phyloP scores from a whole-genome alignment of 352 stramenopile species.

The Blastocystis sp. region DNA sequence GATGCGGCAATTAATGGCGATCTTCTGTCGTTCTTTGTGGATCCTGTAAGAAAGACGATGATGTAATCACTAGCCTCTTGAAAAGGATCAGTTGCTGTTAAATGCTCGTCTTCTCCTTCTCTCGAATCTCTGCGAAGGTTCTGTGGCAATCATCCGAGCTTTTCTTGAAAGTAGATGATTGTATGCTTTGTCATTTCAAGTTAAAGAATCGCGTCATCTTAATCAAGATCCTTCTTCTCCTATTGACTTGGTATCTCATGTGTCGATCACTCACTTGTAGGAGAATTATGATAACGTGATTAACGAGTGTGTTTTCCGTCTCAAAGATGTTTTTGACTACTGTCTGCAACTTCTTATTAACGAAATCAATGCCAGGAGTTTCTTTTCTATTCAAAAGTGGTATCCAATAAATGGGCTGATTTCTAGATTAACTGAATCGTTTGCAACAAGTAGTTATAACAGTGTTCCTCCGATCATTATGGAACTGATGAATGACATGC shows the following conservation, averaged over 20 bases:
- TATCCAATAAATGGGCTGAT: not conserved
- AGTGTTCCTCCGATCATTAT: slow-evolving; percentile 37
- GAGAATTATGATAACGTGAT: not conserved
- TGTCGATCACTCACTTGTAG: not conserved
- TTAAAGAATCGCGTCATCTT: not conserved
- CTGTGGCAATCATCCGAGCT: not conserved
- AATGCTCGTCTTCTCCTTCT: slow-evolving; percentile 27
- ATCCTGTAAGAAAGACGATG: not conserved
- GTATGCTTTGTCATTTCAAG: not conserved
- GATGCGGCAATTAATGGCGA: slow-evolving; percentile 32
- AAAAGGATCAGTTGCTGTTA: not conserved
- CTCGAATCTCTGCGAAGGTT: slow-evolving; percentile 36
- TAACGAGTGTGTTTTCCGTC: not conserved
- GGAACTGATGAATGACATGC: slow-evolving; percentile 55
- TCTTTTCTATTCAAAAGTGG: not conserved
- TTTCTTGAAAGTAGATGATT: not conserved
- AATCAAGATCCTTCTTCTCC: not conserved
- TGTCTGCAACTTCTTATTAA: not conserved
- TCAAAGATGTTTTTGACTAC: not conserved
- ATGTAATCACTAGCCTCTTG: not conserved
- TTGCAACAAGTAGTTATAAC: slow-evolving; percentile 17
- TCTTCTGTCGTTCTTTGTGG: slow-evolving; percentile 33
- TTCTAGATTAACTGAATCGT: not conserved
- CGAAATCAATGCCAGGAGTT: not conserved
- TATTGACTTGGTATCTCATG: not conserved